Evolutionary conservation across 306 rosid species (phyloP).

Genomic region (Vigna mungo): DNA sequence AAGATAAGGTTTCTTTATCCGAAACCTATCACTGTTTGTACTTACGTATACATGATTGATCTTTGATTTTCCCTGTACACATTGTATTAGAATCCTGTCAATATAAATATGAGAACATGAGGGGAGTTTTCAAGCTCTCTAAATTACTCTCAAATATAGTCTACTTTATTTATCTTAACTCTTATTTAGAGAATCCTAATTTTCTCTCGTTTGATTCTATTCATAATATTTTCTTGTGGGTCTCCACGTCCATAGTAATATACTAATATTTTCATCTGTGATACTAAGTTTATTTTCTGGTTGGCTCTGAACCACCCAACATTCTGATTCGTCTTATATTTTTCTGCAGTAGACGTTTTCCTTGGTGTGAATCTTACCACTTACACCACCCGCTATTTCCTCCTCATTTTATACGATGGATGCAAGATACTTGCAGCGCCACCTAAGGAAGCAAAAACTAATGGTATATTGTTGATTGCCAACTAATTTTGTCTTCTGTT

Average conservation of each 20-base stretch:
- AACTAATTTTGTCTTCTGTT: conserved; percentile 21
- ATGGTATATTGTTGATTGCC: not conserved
- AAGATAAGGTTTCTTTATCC: too few relatives aligned
- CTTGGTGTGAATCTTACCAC: too few relatives aligned
- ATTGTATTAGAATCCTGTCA: too few relatives aligned
- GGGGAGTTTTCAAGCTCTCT: too few relatives aligned
- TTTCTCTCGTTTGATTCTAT: not conserved
- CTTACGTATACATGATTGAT: too few relatives aligned
- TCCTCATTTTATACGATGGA: not conserved
- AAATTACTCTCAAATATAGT: too few relatives aligned
- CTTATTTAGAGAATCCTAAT: not conserved
- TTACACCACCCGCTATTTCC: not conserved
- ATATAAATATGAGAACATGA: too few relatives aligned
- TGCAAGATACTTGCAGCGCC: not conserved
- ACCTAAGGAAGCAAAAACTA: not conserved
- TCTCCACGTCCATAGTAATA: not conserved
- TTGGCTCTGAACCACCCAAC: not conserved
- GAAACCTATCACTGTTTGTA: too few relatives aligned
- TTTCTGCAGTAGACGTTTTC: not conserved
- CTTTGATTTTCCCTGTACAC: too few relatives aligned
- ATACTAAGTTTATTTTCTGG: not conserved
- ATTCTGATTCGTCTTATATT: not conserved
- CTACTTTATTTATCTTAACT: too few relatives aligned
- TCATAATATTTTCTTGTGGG: not conserved
- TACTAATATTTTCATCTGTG: not conserved